Conservation (phyloP, 2,329 filamentous ascomycete species). For the Raffaelea albimanens region DNA sequence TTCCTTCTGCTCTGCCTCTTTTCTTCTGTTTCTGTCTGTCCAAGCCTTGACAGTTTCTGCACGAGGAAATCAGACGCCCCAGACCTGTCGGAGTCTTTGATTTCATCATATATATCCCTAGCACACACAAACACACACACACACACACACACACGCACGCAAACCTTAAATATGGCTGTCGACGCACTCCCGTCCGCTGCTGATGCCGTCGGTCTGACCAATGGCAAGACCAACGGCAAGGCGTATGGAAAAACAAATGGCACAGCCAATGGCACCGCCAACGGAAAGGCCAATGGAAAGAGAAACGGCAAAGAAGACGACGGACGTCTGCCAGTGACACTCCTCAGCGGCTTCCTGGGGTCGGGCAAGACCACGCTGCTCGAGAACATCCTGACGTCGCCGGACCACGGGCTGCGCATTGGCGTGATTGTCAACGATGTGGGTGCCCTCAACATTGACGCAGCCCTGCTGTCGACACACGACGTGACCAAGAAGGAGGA, state of each 20-base stretch:
- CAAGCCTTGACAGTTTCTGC: not conserved
- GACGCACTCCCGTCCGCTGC: not conserved
- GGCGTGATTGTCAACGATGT: constrained; percentile 70
- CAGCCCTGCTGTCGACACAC: constrained; percentile 37
- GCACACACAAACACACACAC: not conserved
- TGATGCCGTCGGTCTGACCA: not conserved
- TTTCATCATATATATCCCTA: not conserved
- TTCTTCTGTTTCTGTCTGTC: not conserved
- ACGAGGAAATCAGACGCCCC: too few relatives aligned
- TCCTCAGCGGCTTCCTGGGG: not conserved
- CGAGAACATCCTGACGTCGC: constrained; percentile 53
- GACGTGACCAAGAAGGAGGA: constrained; percentile 49
- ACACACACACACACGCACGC: not conserved
- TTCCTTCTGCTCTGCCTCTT: not conserved
- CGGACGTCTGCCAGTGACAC: not conserved
- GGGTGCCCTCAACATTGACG: constrained; percentile 58
- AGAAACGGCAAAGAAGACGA: not conserved
- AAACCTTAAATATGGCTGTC: not conserved
- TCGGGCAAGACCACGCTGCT: constrained; percentile 54
- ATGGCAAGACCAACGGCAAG: not conserved
- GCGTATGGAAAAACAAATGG: not conserved
- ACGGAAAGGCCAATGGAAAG: not conserved
- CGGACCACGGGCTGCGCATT: constrained; percentile 57
- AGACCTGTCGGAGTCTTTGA: not conserved
- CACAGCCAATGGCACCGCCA: not conserved